phyloP scores from a whole-genome alignment of 192 early-diverging fungal genomes.

The Podila horticola region DNA sequence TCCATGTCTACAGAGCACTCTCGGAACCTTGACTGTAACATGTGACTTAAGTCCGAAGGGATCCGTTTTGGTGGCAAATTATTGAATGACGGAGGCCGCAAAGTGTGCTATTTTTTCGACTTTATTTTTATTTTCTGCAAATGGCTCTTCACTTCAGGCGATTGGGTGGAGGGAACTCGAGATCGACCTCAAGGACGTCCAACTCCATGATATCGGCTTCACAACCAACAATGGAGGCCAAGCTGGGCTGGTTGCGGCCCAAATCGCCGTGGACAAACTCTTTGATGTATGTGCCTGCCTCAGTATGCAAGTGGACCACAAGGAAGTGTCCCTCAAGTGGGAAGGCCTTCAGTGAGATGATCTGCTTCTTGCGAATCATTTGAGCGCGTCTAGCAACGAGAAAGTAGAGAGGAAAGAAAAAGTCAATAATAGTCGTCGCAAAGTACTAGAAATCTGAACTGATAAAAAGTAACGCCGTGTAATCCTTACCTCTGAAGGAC shows the following conservation, averaged over 20 bases:
- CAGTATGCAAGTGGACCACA: constrained; percentile 76
- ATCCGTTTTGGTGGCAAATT: no score
- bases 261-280: constrained; percentile 97
- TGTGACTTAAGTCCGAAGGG: no score
- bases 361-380: constrained; percentile 65
- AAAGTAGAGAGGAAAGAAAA: neutral
- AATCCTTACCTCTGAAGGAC: constrained; percentile 71
- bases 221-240: constrained; percentile 69
- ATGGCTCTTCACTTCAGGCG: neutral
- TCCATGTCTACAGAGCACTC: no score
- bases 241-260: constrained; percentile 82
- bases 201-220: constrained; percentile 81
- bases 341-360: constrained; percentile 60
- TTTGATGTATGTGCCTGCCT: constrained; percentile 92
- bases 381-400: constrained; percentile 56
- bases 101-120: no score
- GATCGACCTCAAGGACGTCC: constrained; percentile 87
- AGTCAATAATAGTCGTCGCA: neutral
- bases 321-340: constrained; percentile 64
- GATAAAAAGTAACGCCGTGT: neutral
- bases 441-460: neutral
- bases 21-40: no score
- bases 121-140: neutral
- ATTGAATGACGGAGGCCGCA: no score
- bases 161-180: constrained; percentile 81